These are phyloP conservation scores for Candida tetrigidarum DNA, from an alignment of 1,139 yeast species.

Conservation along the genomic window DNA sequence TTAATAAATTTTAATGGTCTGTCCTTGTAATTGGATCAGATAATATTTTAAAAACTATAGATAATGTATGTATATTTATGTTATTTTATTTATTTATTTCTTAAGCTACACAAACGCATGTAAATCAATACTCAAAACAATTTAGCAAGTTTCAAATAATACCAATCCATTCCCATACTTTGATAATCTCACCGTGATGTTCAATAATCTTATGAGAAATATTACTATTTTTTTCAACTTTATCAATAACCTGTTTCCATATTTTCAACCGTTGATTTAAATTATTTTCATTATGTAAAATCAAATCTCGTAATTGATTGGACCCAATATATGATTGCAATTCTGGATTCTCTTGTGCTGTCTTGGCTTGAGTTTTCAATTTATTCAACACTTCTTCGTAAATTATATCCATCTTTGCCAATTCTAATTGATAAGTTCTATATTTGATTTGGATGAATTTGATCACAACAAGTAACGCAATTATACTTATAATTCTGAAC, in stretches of 20 bases:
- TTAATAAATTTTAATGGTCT: too few species aligned
- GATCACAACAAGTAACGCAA: conserved; percentile 26
- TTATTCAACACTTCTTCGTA: conserved; percentile 50
- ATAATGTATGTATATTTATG: too few species aligned
- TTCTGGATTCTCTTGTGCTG: conserved; percentile 26
- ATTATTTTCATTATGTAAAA: conserved; percentile 52
- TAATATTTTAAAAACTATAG: too few species aligned
- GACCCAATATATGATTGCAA: conserved; percentile 61
- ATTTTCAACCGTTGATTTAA: conserved; percentile 48
- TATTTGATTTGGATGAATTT: conserved; percentile 36
- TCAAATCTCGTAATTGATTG: conserved; percentile 76
- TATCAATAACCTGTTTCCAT: conserved; percentile 66
- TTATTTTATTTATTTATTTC: too few species aligned
- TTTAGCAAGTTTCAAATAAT: conserved; percentile 23
- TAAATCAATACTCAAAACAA: background rate
- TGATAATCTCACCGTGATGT: conserved; percentile 83
- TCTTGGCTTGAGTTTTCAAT: conserved; percentile 43
- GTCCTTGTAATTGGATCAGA: too few species aligned
- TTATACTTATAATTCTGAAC: conserved; percentile 26
- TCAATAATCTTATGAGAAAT: conserved; percentile 66
- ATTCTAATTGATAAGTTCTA: conserved; percentile 33
- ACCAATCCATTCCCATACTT: conserved; percentile 90
- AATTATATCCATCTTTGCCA: conserved; percentile 36
- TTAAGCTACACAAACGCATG: too few species aligned
- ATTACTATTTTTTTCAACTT: conserved; percentile 69